Conservation (phyloP, 208 protist genomes). For the Leishmania aethiopica region DNA sequence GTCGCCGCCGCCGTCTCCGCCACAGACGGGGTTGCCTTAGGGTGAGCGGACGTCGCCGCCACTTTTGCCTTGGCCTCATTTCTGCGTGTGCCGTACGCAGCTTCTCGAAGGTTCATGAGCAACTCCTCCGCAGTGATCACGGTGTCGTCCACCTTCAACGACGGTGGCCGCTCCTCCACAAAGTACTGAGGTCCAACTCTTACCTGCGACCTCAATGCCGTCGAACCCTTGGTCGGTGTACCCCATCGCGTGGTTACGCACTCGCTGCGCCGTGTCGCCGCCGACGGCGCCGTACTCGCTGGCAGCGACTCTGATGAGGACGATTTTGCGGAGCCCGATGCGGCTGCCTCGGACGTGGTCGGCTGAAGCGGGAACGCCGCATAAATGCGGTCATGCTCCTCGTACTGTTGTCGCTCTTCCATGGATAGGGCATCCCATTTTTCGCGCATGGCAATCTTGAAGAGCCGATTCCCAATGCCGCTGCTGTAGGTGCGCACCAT, state of each 20-base stretch:
- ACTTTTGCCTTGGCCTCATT: background rate
- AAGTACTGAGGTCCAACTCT: conserved; percentile 11
- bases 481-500: conserved; percentile 32
- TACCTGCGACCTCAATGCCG: background rate
- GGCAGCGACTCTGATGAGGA: background rate
- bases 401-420: conserved; percentile 48
- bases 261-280: background rate
- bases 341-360: background rate
- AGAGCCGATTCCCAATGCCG: conserved; percentile 52
- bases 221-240: background rate
- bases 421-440: conserved; percentile 58
- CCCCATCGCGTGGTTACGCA: background rate
- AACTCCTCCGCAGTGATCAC: conserved; percentile 1
- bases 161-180: conserved; percentile 11
- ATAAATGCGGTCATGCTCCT: conserved; percentile 35
- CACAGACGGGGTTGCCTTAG: background rate
- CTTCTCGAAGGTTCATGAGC: conserved; percentile 4
- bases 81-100: background rate
- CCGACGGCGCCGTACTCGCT: background rate
- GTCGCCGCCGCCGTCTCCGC: background rate
- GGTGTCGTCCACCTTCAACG: conserved; percentile 7
- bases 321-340: background rate
- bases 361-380: conserved; percentile 49
- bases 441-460: conserved; percentile 63
- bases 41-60: background rate